Evolutionary conservation across 805 yeast genomes (phyloP).

Genomic region (Brettanomyces anomalus): DNA sequence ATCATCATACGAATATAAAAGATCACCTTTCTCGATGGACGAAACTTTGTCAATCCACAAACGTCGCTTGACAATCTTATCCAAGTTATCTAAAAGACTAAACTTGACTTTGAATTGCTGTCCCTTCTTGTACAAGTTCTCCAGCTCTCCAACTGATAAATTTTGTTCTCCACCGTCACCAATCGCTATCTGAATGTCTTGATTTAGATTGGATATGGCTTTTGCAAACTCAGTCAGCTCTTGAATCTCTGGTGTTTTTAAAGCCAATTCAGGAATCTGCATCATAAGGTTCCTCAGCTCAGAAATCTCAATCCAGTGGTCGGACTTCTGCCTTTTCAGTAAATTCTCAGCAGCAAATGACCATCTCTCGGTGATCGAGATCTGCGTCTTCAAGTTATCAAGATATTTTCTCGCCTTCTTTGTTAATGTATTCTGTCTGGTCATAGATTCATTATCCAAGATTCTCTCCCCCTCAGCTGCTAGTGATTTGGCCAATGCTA

Average conservation of each 20-base stretch:
- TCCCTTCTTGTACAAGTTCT: constrained; percentile 49
- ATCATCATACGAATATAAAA: constrained; percentile 14
- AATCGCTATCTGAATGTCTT: constrained; percentile 33
- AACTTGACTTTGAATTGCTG: constrained; percentile 49
- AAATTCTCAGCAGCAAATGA: constrained; percentile 46
- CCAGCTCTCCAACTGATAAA: constrained; percentile 33
- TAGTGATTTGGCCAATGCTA: constrained; percentile 36
- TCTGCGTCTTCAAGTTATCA: constrained; percentile 29
- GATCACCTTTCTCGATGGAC: constrained; percentile 11
- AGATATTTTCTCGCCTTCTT: constrained; percentile 13
- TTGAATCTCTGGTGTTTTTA: constrained; percentile 50
- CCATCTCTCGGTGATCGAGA: constrained; percentile 41
- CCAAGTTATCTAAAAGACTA: constrained; percentile 35
- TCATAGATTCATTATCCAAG: constrained; percentile 7
- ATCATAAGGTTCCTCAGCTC: constrained; percentile 32
- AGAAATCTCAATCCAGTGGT: constrained; percentile 14
- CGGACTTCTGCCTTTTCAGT: constrained; percentile 23
- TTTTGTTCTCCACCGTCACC: constrained; percentile 13
- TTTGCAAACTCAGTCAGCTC: constrained; percentile 44
- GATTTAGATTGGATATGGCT: constrained; percentile 44
- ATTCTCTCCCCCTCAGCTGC: constrained; percentile 49
- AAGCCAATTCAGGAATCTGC: constrained; percentile 40
- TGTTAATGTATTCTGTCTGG: constrained; percentile 2
- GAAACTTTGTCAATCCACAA: constrained; percentile 28
- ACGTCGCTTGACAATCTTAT: constrained; percentile 28